Conservation (phyloP, 75 land plant genomes). For the Adiantum capillusveneris region DNA sequence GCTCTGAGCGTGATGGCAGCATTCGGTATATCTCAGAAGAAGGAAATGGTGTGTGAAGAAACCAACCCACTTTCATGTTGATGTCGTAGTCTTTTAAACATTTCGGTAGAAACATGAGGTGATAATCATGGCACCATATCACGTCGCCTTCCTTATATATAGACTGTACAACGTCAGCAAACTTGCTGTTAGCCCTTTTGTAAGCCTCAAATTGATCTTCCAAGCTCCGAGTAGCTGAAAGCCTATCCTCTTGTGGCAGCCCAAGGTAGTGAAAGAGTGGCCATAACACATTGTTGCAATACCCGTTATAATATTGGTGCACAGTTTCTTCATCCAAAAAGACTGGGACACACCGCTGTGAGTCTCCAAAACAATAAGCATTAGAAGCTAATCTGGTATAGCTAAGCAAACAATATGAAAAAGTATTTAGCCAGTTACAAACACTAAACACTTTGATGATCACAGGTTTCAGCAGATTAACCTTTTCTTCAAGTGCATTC, state of each 20-base stretch:
- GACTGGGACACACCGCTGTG: slow-evolving; percentile 93
- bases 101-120: slow-evolving; percentile 95
- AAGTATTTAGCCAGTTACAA: too few species aligned
- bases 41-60: slow-evolving; percentile 97
- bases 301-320: slow-evolving; percentile 98
- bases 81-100: slow-evolving; percentile 68
- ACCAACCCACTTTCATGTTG: slow-evolving; percentile 98
- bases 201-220: slow-evolving; percentile 99
- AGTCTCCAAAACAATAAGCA: too few species aligned
- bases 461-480: too few species aligned
- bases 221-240: slow-evolving; percentile 93
- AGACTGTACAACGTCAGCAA: slow-evolving; percentile 82
- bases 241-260: slow-evolving; percentile 95
- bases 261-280: slow-evolving; percentile 99
- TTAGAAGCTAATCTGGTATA: too few species aligned
- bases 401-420: too few species aligned
- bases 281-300: slow-evolving; percentile 98
- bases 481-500: slow-evolving; percentile 86
- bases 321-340: slow-evolving; percentile 97
- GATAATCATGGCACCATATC: slow-evolving; percentile 99
- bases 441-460: too few species aligned
- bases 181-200: slow-evolving; percentile 87
- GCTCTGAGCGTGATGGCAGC: slow-evolving; percentile 82
- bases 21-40: slow-evolving; percentile 97
- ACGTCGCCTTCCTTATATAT: slow-evolving; percentile 93